Evolutionary conservation across 2,329 filamentous ascomycete genomes (phyloP).

Genomic region (Diplodia corticola): DNA sequence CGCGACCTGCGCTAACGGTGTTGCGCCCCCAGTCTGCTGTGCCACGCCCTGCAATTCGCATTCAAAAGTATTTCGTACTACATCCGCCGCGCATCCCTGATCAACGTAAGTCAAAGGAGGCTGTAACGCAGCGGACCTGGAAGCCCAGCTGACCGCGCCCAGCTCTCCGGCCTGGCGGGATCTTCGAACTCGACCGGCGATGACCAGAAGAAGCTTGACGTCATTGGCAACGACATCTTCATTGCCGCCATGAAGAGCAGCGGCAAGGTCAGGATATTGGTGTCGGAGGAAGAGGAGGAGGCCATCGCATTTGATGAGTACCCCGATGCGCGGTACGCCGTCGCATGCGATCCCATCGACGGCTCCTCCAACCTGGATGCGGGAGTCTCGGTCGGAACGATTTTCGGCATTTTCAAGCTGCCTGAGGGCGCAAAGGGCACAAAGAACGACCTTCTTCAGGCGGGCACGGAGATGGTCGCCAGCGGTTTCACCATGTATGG

Average conservation of each 20-base stretch:
- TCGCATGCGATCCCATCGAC: slow-evolving; percentile 97
- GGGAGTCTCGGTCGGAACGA: slow-evolving; percentile 95
- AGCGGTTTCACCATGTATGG: slow-evolving; percentile 99
- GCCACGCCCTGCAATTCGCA: slow-evolving; percentile 96
- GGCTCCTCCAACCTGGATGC: slow-evolving; percentile 97
- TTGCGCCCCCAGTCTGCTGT: slow-evolving; percentile 68
- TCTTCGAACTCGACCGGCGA: slow-evolving; percentile 95
- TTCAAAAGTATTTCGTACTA: slow-evolving; percentile 99
- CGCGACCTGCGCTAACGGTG: slow-evolving; percentile 1
- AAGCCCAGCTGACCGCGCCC: slow-evolving; percentile 18
- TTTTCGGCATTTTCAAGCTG: slow-evolving; percentile 92
- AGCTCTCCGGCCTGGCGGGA: slow-evolving; percentile 87
- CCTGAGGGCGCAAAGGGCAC: slow-evolving; percentile 71
- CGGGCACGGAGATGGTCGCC: slow-evolving; percentile 88
- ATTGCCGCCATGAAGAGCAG: slow-evolving; percentile 92
- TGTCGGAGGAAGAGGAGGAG: slow-evolving; percentile 98
- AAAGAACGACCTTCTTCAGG: slow-evolving; percentile 82
- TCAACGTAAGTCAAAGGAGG: slow-evolving; percentile 59
- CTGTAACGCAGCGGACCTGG: neutral
- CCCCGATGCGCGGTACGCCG: slow-evolving; percentile 79
- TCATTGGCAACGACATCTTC: slow-evolving; percentile 98
- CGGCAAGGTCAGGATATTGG: slow-evolving; percentile 83
- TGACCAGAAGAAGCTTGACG: slow-evolving; percentile 99
- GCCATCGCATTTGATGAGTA: slow-evolving; percentile 80
- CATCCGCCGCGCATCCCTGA: slow-evolving; percentile 91